These are phyloP conservation scores for Atractiella rhizophila DNA, from an alignment of 768 basidiomycete genomes.

Conservation along the genomic window DNA sequence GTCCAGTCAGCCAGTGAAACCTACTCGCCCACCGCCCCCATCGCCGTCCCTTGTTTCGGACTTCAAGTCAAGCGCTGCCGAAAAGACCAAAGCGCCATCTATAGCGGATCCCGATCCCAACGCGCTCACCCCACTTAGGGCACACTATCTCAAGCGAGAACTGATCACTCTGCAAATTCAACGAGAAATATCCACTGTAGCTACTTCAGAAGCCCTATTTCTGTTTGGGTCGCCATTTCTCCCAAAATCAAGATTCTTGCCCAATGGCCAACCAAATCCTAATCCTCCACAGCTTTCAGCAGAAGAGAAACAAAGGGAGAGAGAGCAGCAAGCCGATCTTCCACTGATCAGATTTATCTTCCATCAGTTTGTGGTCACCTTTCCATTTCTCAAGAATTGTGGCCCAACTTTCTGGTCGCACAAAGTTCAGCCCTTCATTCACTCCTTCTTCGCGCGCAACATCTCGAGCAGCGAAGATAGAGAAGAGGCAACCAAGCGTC, in stretches of 20 bases:
- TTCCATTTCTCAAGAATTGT: conserved; percentile 75
- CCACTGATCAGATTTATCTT: conserved; percentile 29
- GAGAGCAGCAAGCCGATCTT: conserved; percentile 6
- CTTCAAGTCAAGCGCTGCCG: too few relatives aligned
- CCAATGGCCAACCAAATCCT: conserved; percentile 20
- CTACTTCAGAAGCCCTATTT: conserved; percentile 34
- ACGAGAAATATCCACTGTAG: conserved; percentile 47
- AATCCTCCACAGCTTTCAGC: conserved; percentile 1
- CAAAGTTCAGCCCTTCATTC: conserved; percentile 83
- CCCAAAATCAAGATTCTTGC: conserved; percentile 31
- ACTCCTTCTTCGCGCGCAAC: conserved; percentile 54
- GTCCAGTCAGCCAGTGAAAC: too few relatives aligned
- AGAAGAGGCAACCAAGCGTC: conserved; percentile 34
- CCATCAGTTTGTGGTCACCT: conserved; percentile 73
- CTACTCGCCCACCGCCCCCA: too few relatives aligned
- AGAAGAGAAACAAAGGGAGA: conserved; percentile 3
- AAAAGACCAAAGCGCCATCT: too few relatives aligned
- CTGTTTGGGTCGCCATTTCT: conserved; percentile 72
- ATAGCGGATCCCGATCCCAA: too few relatives aligned
- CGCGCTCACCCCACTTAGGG: conserved; percentile 58
- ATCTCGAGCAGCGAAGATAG: conserved; percentile 33
- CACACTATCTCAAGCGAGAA: conserved; percentile 94
- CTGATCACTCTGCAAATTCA: conserved; percentile 64
- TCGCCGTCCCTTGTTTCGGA: too few relatives aligned
- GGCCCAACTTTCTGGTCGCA: conserved; percentile 76